Conservation (phyloP, 768 basidiomycete species). For the Collybia sordida region DNA sequence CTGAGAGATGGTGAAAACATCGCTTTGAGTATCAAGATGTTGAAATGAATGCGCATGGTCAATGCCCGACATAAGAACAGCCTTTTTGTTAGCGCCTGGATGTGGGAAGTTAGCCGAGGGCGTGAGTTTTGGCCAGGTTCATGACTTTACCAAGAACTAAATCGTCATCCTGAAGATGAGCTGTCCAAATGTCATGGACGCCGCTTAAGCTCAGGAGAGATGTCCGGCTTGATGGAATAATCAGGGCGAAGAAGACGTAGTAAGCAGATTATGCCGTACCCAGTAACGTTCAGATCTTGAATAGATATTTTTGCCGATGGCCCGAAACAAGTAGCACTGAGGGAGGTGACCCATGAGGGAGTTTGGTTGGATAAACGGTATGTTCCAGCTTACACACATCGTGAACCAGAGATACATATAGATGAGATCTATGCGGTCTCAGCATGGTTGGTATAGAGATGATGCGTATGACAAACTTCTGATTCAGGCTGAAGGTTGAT, state of each 20-base stretch:
- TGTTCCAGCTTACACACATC: constrained; percentile 43
- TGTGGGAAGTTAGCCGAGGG: no score
- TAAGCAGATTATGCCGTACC: constrained; percentile 28
- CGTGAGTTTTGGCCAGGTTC: no score
- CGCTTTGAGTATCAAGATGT: constrained; percentile 53
- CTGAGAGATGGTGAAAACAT: constrained; percentile 63
- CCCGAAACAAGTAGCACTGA: constrained; percentile 59
- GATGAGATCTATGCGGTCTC: constrained; percentile 45
- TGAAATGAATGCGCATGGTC: constrained; percentile 33
- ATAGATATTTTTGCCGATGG: constrained; percentile 50
- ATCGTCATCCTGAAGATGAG: constrained; percentile 46
- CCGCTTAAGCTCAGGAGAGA: constrained; percentile 34
- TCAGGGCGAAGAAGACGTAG: background rate
- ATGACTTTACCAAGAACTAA: constrained; percentile 50
- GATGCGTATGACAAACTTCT: constrained; percentile 25
- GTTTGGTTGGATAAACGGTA: background rate
- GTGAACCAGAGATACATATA: constrained; percentile 43
- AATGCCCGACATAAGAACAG: constrained; percentile 52
- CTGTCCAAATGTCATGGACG: constrained; percentile 56
- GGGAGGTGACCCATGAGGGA: background rate
- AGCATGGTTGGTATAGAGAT: background rate
- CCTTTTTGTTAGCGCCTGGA: constrained; percentile 54
- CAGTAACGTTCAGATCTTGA: constrained; percentile 37
- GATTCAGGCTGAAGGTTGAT: constrained; percentile 39
- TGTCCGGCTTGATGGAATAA: constrained; percentile 27